Evolutionary conservation across 202 grass and related monocot species (phyloP).

Genomic region (Dendrocalamus latiflorus): DNA sequence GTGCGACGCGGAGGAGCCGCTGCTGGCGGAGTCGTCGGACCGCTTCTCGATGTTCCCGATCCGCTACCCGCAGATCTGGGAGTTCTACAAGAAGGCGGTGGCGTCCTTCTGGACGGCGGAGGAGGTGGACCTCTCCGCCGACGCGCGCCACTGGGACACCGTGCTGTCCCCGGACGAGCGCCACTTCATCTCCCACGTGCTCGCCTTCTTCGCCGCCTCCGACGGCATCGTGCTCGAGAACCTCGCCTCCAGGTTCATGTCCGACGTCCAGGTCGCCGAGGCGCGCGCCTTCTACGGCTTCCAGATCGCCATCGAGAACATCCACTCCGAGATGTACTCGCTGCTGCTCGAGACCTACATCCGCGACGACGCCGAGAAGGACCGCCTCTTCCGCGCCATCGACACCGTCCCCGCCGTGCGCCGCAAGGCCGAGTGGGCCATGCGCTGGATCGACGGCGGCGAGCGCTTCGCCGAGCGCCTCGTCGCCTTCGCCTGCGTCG

Average conservation of each 20-base stretch:
- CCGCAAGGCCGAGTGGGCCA: constrained; percentile 83
- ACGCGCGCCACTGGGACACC: constrained; percentile 63
- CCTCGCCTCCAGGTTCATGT: constrained; percentile 78
- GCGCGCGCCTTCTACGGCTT: constrained; percentile 80
- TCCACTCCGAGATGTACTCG: constrained; percentile 93
- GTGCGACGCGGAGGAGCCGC: constrained; percentile 65
- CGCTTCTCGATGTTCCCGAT: constrained; percentile 89
- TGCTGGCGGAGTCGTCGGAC: constrained; percentile 61
- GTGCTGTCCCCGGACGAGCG: constrained; percentile 52
- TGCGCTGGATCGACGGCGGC: constrained; percentile 70
- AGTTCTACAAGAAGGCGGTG: constrained; percentile 85
- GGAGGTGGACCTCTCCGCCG: constrained; percentile 71
- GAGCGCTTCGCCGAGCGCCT: constrained; percentile 82
- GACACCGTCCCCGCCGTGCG: constrained; percentile 67
- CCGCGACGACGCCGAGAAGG: constrained; percentile 56
- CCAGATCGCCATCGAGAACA: constrained; percentile 92
- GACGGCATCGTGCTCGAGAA: constrained; percentile 94
- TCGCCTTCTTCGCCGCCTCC: constrained; percentile 88
- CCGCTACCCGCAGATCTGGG: constrained; percentile 69
- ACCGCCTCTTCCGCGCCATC: constrained; percentile 77
- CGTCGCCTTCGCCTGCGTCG: constrained; percentile 77
- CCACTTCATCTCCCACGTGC: constrained; percentile 79
- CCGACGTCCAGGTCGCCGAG: constrained; percentile 79
- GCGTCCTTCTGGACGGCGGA: constrained; percentile 84
- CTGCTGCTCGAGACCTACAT: constrained; percentile 81